Base-by-base conservation (phyloP, 441 rosid genomes). In the Populus hybrid region DNA sequence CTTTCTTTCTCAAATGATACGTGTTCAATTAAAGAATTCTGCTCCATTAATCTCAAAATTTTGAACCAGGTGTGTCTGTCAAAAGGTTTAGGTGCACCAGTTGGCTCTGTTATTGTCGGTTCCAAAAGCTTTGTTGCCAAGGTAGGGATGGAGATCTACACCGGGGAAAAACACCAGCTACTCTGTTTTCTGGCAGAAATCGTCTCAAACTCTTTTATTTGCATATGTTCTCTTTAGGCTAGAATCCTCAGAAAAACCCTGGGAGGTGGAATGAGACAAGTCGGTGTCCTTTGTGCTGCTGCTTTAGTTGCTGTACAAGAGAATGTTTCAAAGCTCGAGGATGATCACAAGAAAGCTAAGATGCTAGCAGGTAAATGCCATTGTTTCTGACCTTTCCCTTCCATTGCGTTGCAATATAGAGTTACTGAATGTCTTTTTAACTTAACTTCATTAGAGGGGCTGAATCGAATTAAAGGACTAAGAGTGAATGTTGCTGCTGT, bases 181-280 rank as follows among this genome's bases (percentile, higher is more conserved):
- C 34, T 36, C 35, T 46, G n/a, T 38, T 71, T 42, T 16, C 16
- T 30, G 7, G 0, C 8, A 18, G 23, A 80, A 35, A 50, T 30
- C 18, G 70, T 11, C 16, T 40, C 19, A 57, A 63, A 63, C 38
- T 10, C 50, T 70, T 26, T 30, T 34, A 2, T 35, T 8, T 35
- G 38, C 57, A 16, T 50, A 3, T 34, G 59, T 68, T 30, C 70
- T 70, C 66, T 64, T 71, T 32, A 94, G 97, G 98, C 99, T 76
- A 89, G 88, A 87, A 87, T 87, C 81, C 86, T 96, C 40, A 85
- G 97, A 85, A 96, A 96, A 83, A 92, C 98, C 74, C 80, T 94
- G 79, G 99, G 98, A 28, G 99, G 99, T 26, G 98, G 98, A 75
- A 94, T 96, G 98, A 89, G 98, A 81, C 99, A 91, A 83, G 73